Base-by-base conservation (phyloP, 371 early-diverging fungal genomes). In the Zancudomyces culisetae region DNA sequence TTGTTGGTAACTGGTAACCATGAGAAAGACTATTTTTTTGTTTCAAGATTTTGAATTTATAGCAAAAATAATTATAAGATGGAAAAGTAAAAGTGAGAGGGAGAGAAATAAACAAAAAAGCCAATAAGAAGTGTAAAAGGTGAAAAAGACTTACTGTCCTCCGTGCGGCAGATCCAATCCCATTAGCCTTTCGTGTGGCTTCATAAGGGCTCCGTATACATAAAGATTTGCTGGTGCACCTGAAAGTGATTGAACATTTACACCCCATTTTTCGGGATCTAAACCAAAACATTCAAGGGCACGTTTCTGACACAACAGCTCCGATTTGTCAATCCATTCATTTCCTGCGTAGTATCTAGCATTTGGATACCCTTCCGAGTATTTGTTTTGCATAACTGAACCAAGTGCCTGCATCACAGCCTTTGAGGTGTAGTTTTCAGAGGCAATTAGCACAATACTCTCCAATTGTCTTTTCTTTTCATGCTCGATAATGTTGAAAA, bases 331-430 rank as follows among this genome's bases (percentile, higher is more conserved):
- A 60, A 99, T 98, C 65, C 77, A 88, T 70, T 96, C 91, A 67
- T 97, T 99, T 55, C 99, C 99, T 58, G 98, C 99, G 68, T 99
- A 99, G 77, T 99, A 99, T 65, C 96, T 82, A 29, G 90, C 92
- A 29, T 87, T 87, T 12, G 94, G 94, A 71, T 93, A 94, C 30
- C 99, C 99, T 73, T 99, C 99, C 12, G 96, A 94, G 74, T 99
- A 99, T 72, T 98, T 99, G 84, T 98, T 98, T 68, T 94, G 95
- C 81, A 98, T 89, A 28, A 92, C 79, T 15, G 98, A 97, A 43
- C 96, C 96, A 49, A 92, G 77, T 24, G 94, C 94, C 47, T 90
- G 84, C 89, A 97, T 89, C 39, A 98, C 98, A 4, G 93, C 80
- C 54, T 83, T 80, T 35, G 92, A 90, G 12, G 98, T 98, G 60